phyloP scores from a whole-genome alignment of 768 basidiomycete genomes.

The Tulasnella sp. region DNA sequence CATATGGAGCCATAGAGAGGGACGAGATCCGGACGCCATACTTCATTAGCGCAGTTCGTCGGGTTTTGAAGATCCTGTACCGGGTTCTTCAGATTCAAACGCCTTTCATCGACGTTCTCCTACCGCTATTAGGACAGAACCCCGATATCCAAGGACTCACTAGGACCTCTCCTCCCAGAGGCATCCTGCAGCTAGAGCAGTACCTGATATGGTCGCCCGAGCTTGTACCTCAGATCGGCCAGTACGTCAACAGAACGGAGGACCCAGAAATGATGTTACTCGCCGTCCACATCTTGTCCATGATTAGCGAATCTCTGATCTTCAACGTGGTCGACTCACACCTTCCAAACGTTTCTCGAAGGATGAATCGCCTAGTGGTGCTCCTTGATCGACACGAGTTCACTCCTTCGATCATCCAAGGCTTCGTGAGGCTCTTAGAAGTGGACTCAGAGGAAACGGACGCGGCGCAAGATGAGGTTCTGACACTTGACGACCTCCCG shows the following conservation, averaged over 20 bases:
- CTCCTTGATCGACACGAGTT: conserved; percentile 72
- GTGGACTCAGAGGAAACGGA: conserved; percentile 51
- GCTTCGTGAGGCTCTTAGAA: conserved; percentile 58
- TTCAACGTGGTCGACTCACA: conserved; percentile 33
- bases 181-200: conserved; percentile 57
- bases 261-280: conserved; percentile 64
- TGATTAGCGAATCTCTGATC: conserved; percentile 52
- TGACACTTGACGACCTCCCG: conserved; percentile 8
- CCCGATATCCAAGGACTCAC: conserved; percentile 32
- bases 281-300: conserved; percentile 62
- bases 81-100: conserved; percentile 78
- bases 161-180: conserved; percentile 23
- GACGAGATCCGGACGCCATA: conserved; percentile 41
- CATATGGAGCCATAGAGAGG: conserved; percentile 63
- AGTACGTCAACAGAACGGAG: conserved; percentile 55
- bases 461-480: conserved; percentile 36
- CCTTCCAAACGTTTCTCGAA: conserved; percentile 25
- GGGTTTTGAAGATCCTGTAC: conserved; percentile 69
- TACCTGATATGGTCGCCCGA: conserved; percentile 56
- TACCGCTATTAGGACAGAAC: conserved; percentile 63
- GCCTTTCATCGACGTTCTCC: conserved; percentile 77
- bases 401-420: conserved; percentile 73
- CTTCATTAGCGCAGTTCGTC: conserved; percentile 64
- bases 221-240: conserved; percentile 69
- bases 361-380: conserved; percentile 56